These are phyloP conservation scores for Phellopilus nigrolimitatus DNA, from an alignment of 1,284 basidiomycete genomes.

Conservation along the genomic window DNA sequence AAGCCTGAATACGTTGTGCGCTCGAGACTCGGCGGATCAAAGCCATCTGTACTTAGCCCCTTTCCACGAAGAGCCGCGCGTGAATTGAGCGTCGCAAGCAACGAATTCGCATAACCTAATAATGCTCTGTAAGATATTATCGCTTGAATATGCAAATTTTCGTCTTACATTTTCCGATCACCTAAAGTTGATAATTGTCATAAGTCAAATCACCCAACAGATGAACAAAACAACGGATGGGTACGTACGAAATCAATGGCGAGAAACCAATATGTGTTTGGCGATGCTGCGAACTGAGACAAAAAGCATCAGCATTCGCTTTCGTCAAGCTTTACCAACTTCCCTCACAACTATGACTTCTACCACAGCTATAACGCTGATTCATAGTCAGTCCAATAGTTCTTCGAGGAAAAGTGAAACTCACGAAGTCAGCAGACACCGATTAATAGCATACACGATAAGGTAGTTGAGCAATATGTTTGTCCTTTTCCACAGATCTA, in stretches of 20 bases:
- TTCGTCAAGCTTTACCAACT: not conserved
- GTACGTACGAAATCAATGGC: constrained; percentile 37
- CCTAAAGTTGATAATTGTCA: not conserved
- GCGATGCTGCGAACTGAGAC: constrained; percentile 33
- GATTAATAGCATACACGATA: constrained; percentile 41
- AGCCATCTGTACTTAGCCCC: constrained; percentile 23
- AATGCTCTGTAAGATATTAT: not conserved
- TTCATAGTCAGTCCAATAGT: constrained; percentile 7
- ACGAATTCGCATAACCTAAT: constrained; percentile 42
- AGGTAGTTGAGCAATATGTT: constrained; percentile 38
- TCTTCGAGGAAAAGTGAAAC: constrained; percentile 21
- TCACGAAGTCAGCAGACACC: constrained; percentile 42
- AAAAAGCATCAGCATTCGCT: not conserved
- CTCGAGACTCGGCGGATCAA: constrained; percentile 10
- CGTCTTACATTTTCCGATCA: constrained; percentile 41
- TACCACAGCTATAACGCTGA: constrained; percentile 35
- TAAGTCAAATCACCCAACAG: not conserved
- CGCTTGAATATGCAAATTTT: not conserved
- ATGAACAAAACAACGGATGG: not conserved
- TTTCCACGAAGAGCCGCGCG: constrained; percentile 32
- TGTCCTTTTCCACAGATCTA: constrained; percentile 28
- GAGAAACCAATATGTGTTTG: constrained; percentile 38
- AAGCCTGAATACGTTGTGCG: constrained; percentile 3
- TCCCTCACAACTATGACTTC: constrained; percentile 35
- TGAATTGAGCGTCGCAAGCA: constrained; percentile 41